Evolutionary conservation across 495 filamentous ascomycete genomes (phyloP), one percentile per base, ranked within the genome.

Genomic region (Chaetomium fimeti): DNA sequence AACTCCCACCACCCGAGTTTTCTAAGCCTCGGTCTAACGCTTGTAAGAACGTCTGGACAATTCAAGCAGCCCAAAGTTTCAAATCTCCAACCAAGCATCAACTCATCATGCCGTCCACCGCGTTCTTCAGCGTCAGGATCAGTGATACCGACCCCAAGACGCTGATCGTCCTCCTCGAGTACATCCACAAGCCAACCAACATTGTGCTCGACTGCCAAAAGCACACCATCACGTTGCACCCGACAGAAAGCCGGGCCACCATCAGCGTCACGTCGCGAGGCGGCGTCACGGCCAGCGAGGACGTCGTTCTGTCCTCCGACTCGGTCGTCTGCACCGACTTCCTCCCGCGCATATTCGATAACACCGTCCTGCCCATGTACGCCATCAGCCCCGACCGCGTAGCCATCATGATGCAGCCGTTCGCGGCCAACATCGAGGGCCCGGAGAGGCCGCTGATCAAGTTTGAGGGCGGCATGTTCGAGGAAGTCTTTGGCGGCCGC

Each of bases 161-260:
- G 16, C 27, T 55, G 8, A 55, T 16, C n/a, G 2, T 55, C 15
- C 18, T 36, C 15, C 28, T 55, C 52, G 28, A 55, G 24, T n/a
- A 36, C 1, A 8, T 55, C 29, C 3, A 36, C 15, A 12, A 27
- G 3, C 27, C 52, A 32, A 2, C 12, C 16, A 36, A 36, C 28
- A 36, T 20, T 1, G 28, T 55, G 27, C 0, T 55, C 16, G 27
- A 55, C 28, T 2, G 1, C 27, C 52, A 55, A 36, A 20, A 7
- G 18, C 52, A 55, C 29, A 32, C 27, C 52, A 32, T 55, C 52
- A 55, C 27, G 6, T 24, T 49, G 45, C n/a, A 49, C 52, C 27
- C 13, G 16, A 9, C 24, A 8, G 20, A 27, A 11, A 11, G 22
- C 28, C 5, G 16, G 0, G 52, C 52, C 7, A 36, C 9, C 5